These are phyloP conservation scores for Ambrosiella cleistominuta DNA, from an alignment of 2,329 filamentous ascomycete genomes.

Conservation along the genomic window DNA sequence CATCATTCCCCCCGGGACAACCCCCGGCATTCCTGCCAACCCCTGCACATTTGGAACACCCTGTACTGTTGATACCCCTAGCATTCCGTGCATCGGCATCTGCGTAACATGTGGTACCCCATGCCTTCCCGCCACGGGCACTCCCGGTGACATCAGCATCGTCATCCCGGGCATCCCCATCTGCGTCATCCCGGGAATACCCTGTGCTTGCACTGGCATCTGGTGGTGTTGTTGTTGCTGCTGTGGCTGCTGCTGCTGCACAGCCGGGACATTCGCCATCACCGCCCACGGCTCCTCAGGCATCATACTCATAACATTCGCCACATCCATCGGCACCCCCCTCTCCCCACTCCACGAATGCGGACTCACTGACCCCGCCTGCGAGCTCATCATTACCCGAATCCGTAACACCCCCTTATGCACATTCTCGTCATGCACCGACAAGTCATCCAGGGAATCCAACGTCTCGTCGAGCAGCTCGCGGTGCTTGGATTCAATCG, in stretches of 20 bases:
- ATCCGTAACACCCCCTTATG: neutral
- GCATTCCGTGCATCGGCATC: neutral
- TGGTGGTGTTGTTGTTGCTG: neutral
- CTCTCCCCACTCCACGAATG: neutral
- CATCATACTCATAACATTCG: constrained; percentile 1
- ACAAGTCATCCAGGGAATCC: neutral
- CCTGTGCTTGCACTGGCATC: neutral
- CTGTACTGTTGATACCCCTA: neutral
- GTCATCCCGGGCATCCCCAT: neutral
- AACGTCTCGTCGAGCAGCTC: constrained; percentile 7
- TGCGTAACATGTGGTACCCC: neutral
- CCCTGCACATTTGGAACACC: neutral
- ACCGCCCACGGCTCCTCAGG: neutral
- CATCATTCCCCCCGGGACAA: neutral
- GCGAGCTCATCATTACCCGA: neutral
- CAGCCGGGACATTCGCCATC: too few species aligned
- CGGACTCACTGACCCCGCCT: neutral
- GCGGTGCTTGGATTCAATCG: constrained; percentile 1
- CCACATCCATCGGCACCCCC: neutral
- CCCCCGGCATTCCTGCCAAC: neutral
- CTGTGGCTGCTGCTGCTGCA: too few species aligned
- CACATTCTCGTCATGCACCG: constrained; percentile 2
- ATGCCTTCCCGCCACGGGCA: too few species aligned
- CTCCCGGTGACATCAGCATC: too few species aligned
- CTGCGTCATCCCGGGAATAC: neutral